A percentile compares a stretch with the other conserved stretches of the same genome.
Conservation (phyloP, 495 filamentous ascomycete genomes). For the Penicillium bovifimosum region DNA sequence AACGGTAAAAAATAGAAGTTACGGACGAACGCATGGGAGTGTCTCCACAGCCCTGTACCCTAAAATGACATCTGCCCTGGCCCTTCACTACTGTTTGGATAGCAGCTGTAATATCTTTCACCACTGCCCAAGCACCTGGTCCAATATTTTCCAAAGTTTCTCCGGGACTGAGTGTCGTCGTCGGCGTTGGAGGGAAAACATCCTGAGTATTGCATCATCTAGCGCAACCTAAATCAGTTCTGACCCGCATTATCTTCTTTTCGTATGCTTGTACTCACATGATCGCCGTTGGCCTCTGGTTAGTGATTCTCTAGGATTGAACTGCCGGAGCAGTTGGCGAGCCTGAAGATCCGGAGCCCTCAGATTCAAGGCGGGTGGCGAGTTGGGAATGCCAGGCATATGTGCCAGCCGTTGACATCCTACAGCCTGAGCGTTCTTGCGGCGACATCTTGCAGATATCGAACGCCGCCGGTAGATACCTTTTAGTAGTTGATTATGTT, state of each 20-base stretch:
- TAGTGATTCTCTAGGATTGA: background rate
- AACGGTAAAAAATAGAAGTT: background rate
- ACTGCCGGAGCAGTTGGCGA: background rate
- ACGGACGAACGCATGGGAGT: background rate
- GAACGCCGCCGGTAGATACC: too few species aligned
- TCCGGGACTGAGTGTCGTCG: background rate
- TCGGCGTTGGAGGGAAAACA: background rate
- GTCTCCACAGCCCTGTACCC: background rate
- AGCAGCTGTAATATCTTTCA: background rate
- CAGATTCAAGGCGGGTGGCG: too few species aligned
- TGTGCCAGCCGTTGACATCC: too few species aligned
- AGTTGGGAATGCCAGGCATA: too few species aligned
- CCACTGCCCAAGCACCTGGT: background rate
- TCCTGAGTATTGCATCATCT: background rate
- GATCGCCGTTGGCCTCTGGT: background rate
- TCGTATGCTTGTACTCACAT: background rate
- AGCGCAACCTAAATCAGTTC: background rate
- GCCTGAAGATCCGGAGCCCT: too few species aligned
- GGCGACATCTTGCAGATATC: too few species aligned
- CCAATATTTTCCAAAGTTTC: background rate
- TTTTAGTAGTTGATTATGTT: too few species aligned
- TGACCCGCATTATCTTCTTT: background rate
- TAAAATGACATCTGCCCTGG: background rate
- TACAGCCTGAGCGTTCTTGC: too few species aligned
- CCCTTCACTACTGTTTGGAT: background rate